phyloP scores from a whole-genome alignment of 768 basidiomycete genomes.

The Austroboletus festivus region DNA sequence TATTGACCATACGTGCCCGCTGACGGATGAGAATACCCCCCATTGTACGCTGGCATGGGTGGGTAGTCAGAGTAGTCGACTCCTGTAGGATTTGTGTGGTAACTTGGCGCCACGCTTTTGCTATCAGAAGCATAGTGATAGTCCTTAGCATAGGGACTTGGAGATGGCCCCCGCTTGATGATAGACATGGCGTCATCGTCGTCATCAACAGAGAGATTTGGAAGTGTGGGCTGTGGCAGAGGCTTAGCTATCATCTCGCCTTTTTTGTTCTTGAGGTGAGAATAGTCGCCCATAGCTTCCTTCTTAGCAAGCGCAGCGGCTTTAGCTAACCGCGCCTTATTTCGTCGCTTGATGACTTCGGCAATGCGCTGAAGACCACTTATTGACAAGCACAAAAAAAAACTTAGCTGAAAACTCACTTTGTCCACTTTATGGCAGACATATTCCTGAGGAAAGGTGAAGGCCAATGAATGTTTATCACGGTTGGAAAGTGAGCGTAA shows the following conservation, averaged over 20 bases:
- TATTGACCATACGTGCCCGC: slow-evolving; percentile 51
- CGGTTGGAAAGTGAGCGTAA: neutral
- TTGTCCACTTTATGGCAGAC: slow-evolving; percentile 99
- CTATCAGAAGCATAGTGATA: slow-evolving; percentile 54
- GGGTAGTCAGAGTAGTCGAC: slow-evolving; percentile 47
- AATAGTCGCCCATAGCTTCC: slow-evolving; percentile 87
- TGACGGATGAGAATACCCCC: slow-evolving; percentile 57
- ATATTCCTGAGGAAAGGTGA: slow-evolving; percentile 64
- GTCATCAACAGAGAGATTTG: slow-evolving; percentile 85
- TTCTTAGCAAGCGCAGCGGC: slow-evolving; percentile 83
- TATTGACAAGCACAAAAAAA: slow-evolving; percentile 5
- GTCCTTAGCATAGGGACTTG: slow-evolving; percentile 54
- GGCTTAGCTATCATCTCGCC: slow-evolving; percentile 78
- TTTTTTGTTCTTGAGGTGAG: slow-evolving; percentile 91
- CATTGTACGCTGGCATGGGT: slow-evolving; percentile 74
- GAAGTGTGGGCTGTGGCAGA: slow-evolving; percentile 91
- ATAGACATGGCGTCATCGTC: slow-evolving; percentile 56
- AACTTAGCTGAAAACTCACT: slow-evolving; percentile 39
- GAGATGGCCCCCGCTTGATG: slow-evolving; percentile 50
- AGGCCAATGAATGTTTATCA: neutral
- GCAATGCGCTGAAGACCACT: slow-evolving; percentile 69
- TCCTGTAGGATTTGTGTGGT: slow-evolving; percentile 41
- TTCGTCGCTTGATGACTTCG: slow-evolving; percentile 88
- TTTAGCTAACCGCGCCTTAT: slow-evolving; percentile 79
- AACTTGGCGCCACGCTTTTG: slow-evolving; percentile 38